Conservation (phyloP, 2,329 filamentous ascomycete genomes). For the Paecilomyces niveus region DNA sequence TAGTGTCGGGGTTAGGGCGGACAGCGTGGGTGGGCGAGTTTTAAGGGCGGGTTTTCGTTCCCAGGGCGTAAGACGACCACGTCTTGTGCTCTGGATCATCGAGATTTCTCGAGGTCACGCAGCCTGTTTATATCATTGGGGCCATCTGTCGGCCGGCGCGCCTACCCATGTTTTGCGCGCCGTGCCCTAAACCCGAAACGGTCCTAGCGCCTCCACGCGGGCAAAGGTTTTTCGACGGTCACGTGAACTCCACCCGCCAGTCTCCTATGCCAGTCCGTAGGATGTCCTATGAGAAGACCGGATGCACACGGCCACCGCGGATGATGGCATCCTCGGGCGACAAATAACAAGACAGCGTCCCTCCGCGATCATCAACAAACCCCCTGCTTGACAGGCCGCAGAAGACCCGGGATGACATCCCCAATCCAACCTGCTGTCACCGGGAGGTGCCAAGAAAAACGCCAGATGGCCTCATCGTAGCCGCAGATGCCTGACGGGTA, state of each 20-base stretch:
- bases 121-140: slow-evolving; percentile 43
- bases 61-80: not conserved
- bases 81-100: slow-evolving; percentile 8
- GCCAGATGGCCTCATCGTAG: slow-evolving; percentile 24
- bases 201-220: slow-evolving; percentile 18
- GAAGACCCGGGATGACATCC: not conserved
- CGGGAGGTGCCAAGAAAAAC: slow-evolving; percentile 23
- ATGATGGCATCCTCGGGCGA: not conserved
- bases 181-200: slow-evolving; percentile 19
- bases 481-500: not conserved
- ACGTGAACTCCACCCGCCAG: slow-evolving; percentile 13
- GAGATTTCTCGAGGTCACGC: slow-evolving; percentile 35
- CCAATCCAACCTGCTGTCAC: not conserved
- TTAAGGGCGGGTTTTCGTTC: not conserved
- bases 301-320: no score
- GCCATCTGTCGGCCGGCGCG: slow-evolving; percentile 29
- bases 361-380: not conserved
- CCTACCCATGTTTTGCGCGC: slow-evolving; percentile 32
- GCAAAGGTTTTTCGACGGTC: slow-evolving; percentile 20
- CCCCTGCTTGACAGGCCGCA: not conserved
- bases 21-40: not conserved
- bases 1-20: not conserved
- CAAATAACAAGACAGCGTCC: not conserved
- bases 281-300: no score
- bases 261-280: not conserved